Evolutionary conservation across 1,284 basidiomycete species (phyloP), one percentile per base, ranked within the genome.

Genomic region (Puccinia horiana): DNA sequence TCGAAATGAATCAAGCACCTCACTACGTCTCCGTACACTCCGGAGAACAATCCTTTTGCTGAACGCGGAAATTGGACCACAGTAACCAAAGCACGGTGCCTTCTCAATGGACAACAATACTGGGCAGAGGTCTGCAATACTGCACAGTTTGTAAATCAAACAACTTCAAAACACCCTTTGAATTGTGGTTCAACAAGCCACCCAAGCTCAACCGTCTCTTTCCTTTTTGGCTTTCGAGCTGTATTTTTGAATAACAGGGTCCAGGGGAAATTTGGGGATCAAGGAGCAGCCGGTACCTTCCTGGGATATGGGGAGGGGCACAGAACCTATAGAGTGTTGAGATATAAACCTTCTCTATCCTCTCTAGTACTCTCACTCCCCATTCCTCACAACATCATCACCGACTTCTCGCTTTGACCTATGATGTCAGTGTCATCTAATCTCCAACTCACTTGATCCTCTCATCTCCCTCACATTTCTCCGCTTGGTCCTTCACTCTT

Each of bases 201-300:
- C 65, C 65, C 5, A 35, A 69, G 12, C 65, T 69, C 8, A 69
- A 69, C 20, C 18, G 20, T 12, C 37, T 69, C 12, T 42, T 35
- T 42, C 65, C 65, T 42, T 69, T n/a, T 69, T 37, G 65, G 65
- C 29, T 69, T 9, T 69, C 32, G 32, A 69, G 65, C 65, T 8
- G 9, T 69, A 35, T 37, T 35, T 58, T n/a, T 58, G 56, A 58
- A 58, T 11, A 58, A 58, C 56, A 58, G 56, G 56, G 23, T 20
- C 23, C 23, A 6, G 6, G 56, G 56, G 56, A 58, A 58, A 32
- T 58, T 58, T 58, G 56, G 56, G 23, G 56, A 58, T 32, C 23
- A 20, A 23, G 56, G 56, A n/a, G 56, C 29, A 58, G 56, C 56
- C 9, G 56, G 56, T 6, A 58, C 29, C 56, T 58, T 58, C 23